Percentiles rank a stretch among this genome's conserved stretches.
Evolutionary conservation across 2,329 filamentous ascomycete species (phyloP).

Genomic region (Monilinia fructicola): DNA sequence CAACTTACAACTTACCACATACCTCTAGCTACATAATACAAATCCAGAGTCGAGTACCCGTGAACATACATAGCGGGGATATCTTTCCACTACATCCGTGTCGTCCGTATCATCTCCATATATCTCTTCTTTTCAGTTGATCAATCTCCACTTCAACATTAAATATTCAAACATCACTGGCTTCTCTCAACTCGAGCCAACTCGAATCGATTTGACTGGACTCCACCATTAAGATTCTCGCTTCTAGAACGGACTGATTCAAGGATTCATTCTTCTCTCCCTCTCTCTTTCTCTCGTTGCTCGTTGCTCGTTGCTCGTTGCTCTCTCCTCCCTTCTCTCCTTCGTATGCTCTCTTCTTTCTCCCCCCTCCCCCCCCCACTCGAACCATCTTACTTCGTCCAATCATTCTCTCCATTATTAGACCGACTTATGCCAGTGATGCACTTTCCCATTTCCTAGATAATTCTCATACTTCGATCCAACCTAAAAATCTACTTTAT

Average conservation of each 20-base stretch:
- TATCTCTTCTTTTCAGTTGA: too few species aligned
- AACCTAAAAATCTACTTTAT: neutral
- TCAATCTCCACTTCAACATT: too few species aligned
- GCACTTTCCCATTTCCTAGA: neutral
- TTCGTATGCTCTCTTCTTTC: too few species aligned
- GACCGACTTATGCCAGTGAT: constrained; percentile 15
- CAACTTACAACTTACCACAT: too few species aligned
- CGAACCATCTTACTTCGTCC: neutral
- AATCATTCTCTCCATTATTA: neutral
- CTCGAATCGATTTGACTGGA: neutral
- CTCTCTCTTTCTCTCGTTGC: too few species aligned
- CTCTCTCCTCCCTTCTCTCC: too few species aligned
- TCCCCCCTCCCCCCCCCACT: neutral
- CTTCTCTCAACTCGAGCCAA: neutral
- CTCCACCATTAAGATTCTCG: constrained; percentile 3
- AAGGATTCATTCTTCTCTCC: neutral
- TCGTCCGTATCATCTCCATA: too few species aligned
- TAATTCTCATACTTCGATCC: neutral
- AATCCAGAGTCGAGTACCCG: too few species aligned
- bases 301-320: too few species aligned
- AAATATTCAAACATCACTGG: constrained; percentile 3
- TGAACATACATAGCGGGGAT: too few species aligned
- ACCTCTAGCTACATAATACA: too few species aligned
- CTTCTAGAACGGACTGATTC: constrained; percentile 15
- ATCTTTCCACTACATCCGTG: too few species aligned